Evolutionary conservation across 2,329 filamentous ascomycete genomes (phyloP), one percentile per base, ranked within the genome.

Genomic region (Ophiocordyceps australis): DNA sequence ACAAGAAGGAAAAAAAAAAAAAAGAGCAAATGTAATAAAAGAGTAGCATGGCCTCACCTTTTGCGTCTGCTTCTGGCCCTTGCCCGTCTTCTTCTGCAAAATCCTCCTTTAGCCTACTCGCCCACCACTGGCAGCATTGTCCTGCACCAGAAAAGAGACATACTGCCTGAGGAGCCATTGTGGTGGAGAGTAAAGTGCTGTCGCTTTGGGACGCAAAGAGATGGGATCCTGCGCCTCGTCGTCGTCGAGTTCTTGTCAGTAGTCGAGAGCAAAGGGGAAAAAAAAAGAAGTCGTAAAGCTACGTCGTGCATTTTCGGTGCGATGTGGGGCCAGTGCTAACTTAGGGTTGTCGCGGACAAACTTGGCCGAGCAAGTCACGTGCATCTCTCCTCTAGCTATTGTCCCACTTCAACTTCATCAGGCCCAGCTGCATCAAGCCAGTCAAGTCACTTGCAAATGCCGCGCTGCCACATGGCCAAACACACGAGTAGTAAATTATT

Each of bases 161-260:
- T 93, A 94, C 85, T 63, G 76, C 68, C 60, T 65, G 65, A 59
- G 76, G 69, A 73, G 76, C 78, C 82, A 93, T 93, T 79, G 58
- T 65, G 59, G 55, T 29, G 38, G 35, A 31, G 33, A 45, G 12
- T 33, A 21, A 34, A 32, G 36, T 28, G 22, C 12, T 11, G 22
- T 17, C 25, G 16, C 14, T 39, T 42, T 49, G 49, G 50, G 50
- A 59, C 62, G 62, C 62, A 66, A 66, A 66, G 62, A 65, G 43
- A 59, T 89, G 59, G 62, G 62, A 89, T 89, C 81, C 81, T 89
- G 76, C 81, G 81, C 68, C 63, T 50, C n/a, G n/a, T n/a, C n/a
- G n/a, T n/a, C n/a, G n/a, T n/a, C n/a, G n/a, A n/a, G n/a, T n/a
- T n/a, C n/a, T n/a, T n/a, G n/a, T n/a, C n/a, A n/a, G n/a, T 43